Evolutionary conservation across 768 basidiomycete species (phyloP), one percentile per base, ranked within the genome.

Genomic region (Leccinum pellstonianum): DNA sequence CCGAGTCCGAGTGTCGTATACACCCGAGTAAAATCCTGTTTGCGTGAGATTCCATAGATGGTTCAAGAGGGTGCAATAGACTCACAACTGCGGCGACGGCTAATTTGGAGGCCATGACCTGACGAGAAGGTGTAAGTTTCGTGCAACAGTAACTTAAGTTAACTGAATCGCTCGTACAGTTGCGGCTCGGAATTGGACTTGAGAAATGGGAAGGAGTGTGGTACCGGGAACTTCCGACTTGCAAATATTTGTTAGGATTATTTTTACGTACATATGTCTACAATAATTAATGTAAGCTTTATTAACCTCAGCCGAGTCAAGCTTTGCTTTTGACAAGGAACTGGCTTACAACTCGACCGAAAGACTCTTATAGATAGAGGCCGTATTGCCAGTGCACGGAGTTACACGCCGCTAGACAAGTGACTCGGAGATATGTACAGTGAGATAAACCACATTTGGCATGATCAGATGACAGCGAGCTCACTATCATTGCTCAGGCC

Each of bases 1-100:
- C 91, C 91, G 68, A 94, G 84, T 67, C 89, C 88, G 25, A 93
- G 83, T 55, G 89, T 86, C 56, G 86, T 78, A 76, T 93, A 93
- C 64, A 94, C 83, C 71, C 89, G 89, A 70, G 88, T 76, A 74
- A 92, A 93, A 77, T 93, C 91, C 91, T 94, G 69, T 60, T 57
- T 35, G 58, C 57, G 54, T 54, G 58, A 23, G 54, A 51, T 58
- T 64, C n/a, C 60, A 55, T 38, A 27, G 14, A 43, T 23, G 10
- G 5, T 49, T 46, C 4, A 25, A 57, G 38, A 17, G 11, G 35
- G 35, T 3, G 23, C 25, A 27, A 14, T 56, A 54, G 61, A 68
- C 83, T 76, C 66, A 85, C 84, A 62, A 89, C 85, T 74, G 84
- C 86, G 63, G 80, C 86, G 60, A 81, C 79, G 63, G 85, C 83